Conservation (phyloP, 2,329 filamentous ascomycete species). For the Juglanconis sp. region DNA sequence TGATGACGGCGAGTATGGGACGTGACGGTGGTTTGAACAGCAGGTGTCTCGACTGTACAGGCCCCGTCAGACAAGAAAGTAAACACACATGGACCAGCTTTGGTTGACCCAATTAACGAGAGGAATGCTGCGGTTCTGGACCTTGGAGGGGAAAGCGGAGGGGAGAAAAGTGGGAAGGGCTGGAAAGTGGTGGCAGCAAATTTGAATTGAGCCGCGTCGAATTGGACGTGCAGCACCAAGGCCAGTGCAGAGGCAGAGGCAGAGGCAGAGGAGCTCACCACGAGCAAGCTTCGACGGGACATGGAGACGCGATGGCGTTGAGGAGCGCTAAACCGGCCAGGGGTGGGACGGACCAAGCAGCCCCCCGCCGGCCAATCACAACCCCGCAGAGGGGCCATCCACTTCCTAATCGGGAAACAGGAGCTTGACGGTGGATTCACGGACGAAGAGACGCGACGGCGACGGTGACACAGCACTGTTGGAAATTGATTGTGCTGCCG, state of each 20-base stretch:
- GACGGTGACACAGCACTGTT: neutral
- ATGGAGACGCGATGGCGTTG: constrained; percentile 8
- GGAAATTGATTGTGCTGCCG: neutral
- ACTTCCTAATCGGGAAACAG: constrained; percentile 6
- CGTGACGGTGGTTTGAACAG: neutral
- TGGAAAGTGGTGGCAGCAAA: constrained; percentile 9
- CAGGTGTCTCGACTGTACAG: constrained; percentile 1
- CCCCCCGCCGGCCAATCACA: neutral
- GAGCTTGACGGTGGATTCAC: neutral
- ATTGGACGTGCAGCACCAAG: neutral
- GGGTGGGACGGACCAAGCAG: neutral
- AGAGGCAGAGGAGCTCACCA: neutral
- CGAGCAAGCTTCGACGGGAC: neutral
- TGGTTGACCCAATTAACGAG: constrained; percentile 1
- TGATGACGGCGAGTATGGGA: neutral
- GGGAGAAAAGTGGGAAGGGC: neutral
- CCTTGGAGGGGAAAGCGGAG: constrained; percentile 6
- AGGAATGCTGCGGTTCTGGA: constrained; percentile 7
- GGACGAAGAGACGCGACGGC: neutral
- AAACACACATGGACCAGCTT: constrained; percentile 3
- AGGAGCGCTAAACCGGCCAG: neutral
- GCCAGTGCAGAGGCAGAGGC: neutral
- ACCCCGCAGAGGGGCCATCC: neutral
- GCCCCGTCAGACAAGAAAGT: neutral
- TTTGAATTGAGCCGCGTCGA: constrained; percentile 16